These are phyloP conservation scores for Nakazawaea wyomingensis DNA, from an alignment of 805 yeast species.

Conservation along the genomic window DNA sequence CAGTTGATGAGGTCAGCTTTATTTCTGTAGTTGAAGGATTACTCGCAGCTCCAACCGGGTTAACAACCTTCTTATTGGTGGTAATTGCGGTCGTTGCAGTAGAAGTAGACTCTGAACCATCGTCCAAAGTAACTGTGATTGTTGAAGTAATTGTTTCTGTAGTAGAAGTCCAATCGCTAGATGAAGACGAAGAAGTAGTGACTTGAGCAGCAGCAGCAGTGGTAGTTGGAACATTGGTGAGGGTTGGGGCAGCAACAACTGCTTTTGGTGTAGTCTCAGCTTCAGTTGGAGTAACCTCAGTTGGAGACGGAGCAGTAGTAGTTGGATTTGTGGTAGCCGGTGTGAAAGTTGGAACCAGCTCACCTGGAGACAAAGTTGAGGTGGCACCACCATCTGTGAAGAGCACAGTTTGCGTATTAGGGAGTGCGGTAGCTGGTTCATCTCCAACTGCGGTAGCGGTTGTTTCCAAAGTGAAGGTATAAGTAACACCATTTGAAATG, in stretches of 20 bases:
- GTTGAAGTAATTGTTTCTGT: slow-evolving; percentile 14
- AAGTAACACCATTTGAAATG: slow-evolving; percentile 47
- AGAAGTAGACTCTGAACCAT: slow-evolving; percentile 32
- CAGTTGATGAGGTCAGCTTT: slow-evolving; percentile 21
- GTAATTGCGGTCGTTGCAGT: slow-evolving; percentile 42
- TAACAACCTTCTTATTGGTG: not conserved
- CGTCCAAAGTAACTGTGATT: slow-evolving; percentile 13
- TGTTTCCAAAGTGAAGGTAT: slow-evolving; percentile 39
- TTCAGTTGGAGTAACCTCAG: slow-evolving; percentile 17
- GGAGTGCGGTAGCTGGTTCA: slow-evolving; percentile 14
- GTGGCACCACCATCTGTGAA: slow-evolving; percentile 14
- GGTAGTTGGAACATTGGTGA: slow-evolving; percentile 13
- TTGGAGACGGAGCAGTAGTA: slow-evolving; percentile 18
- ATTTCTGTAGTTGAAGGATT: slow-evolving; percentile 9
- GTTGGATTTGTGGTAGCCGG: slow-evolving; percentile 15
- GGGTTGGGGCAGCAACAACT: slow-evolving; percentile 5
- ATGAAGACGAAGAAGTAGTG: slow-evolving; percentile 14
- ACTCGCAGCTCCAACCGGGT: slow-evolving; percentile 14
- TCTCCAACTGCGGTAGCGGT: slow-evolving; percentile 34
- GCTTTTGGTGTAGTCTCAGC: slow-evolving; percentile 12
- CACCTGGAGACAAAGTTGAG: slow-evolving; percentile 14
- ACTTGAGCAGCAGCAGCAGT: slow-evolving; percentile 13
- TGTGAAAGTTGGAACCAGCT: slow-evolving; percentile 12
- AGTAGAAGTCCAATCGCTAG: slow-evolving; percentile 14
- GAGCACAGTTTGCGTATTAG: slow-evolving; percentile 15